phyloP scores from a whole-genome alignment of 73 alveolate genomes.

The Blepharisma stoltei region DNA sequence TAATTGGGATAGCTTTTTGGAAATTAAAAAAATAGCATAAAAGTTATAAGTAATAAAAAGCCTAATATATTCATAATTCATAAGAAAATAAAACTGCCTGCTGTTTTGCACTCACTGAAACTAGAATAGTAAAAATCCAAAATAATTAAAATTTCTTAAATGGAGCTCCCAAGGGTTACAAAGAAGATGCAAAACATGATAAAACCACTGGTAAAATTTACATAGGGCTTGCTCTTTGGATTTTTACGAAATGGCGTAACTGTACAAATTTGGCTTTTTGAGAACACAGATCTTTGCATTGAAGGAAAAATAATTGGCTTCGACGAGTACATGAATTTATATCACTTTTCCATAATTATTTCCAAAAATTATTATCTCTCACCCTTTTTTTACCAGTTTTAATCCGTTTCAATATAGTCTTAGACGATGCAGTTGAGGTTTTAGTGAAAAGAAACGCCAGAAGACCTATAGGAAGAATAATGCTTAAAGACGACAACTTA shows the following conservation, averaged over 20 bases:
- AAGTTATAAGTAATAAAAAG: too few species aligned
- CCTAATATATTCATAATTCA: too few species aligned
- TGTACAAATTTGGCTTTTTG: slow-evolving; percentile 74
- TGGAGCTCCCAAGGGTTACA: slow-evolving; percentile 29
- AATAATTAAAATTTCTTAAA: background rate
- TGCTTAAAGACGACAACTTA: slow-evolving; percentile 74
- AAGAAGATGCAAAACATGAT: slow-evolving; percentile 55
- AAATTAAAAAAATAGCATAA: too few species aligned
- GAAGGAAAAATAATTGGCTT: slow-evolving; percentile 73
- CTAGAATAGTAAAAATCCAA: too few species aligned
- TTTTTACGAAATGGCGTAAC: slow-evolving; percentile 57
- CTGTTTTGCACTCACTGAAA: too few species aligned
- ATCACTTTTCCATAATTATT: too few species aligned
- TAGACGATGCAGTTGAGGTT: slow-evolving; percentile 71
- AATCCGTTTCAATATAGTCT: too few species aligned
- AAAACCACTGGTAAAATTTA: slow-evolving; percentile 54
- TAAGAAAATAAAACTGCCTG: too few species aligned
- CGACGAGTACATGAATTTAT: slow-evolving; percentile 75
- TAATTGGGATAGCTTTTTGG: too few species aligned
- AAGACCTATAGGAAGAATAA: slow-evolving; percentile 65
- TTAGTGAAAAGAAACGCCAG: slow-evolving; percentile 53
- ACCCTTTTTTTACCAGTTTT: too few species aligned
- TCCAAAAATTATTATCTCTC: too few species aligned
- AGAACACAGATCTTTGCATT: slow-evolving; percentile 57
- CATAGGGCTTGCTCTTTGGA: slow-evolving; percentile 34